Percentiles rank a stretch among this genome's conserved stretches.
These are phyloP conservation scores for Saturnispora bothae DNA, from an alignment of 805 yeast species.

Conservation along the genomic window DNA sequence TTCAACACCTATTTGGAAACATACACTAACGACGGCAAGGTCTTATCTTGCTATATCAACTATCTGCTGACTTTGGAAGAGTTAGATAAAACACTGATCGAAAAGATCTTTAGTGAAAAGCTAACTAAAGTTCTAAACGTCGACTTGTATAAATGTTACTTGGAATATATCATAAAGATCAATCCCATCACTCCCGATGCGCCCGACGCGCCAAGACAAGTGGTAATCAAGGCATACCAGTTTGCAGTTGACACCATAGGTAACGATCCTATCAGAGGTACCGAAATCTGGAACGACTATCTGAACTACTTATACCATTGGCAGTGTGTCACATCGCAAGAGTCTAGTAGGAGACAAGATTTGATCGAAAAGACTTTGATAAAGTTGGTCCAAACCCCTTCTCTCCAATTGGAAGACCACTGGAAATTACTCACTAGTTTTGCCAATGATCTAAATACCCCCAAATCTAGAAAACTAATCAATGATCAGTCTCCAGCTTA, in stretches of 20 bases:
- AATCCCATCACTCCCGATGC: slow-evolving; percentile 60
- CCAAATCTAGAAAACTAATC: slow-evolving; percentile 76
- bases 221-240: slow-evolving; percentile 73
- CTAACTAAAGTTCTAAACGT: slow-evolving; percentile 54
- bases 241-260: slow-evolving; percentile 74
- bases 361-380: slow-evolving; percentile 64
- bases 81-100: slow-evolving; percentile 57
- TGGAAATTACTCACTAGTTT: slow-evolving; percentile 78
- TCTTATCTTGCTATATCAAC: slow-evolving; percentile 69
- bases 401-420: slow-evolving; percentile 57
- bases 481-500: slow-evolving; percentile 75
- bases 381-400: slow-evolving; percentile 64
- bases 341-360: slow-evolving; percentile 72
- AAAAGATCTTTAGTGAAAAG: slow-evolving; percentile 53
- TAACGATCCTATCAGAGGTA: slow-evolving; percentile 53
- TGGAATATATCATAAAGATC: slow-evolving; percentile 63
- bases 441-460: slow-evolving; percentile 53
- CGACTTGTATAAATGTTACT: slow-evolving; percentile 64
- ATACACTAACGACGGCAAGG: slow-evolving; percentile 58
- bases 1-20: slow-evolving; percentile 51
- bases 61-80: slow-evolving; percentile 29
- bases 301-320: slow-evolving; percentile 66
- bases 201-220: slow-evolving; percentile 67
- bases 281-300: slow-evolving; percentile 72
- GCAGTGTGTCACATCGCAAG: slow-evolving; percentile 76